Evolutionary conservation across 345 rosid species (phyloP).

Genomic region (Eucalyptus cloeziana): DNA sequence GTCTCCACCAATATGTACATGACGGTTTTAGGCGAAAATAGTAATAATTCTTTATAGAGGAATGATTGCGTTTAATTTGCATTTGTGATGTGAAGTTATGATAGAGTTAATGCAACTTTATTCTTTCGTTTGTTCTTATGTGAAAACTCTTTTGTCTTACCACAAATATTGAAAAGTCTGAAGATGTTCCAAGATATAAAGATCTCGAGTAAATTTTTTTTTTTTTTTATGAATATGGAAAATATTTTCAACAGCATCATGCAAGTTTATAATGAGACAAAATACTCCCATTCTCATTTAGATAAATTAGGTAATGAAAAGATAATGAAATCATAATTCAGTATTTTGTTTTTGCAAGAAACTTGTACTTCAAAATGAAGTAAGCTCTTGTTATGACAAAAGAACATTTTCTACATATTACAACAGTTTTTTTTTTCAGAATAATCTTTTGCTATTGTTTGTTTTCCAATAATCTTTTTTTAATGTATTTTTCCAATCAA

Average conservation of each 20-base stretch:
- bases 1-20: not conserved
- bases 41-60: not conserved
- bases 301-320: not conserved
- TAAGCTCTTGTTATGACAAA: not conserved
- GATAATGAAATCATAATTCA: not conserved
- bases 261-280: not conserved
- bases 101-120: not conserved
- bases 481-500: not conserved
- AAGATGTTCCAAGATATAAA: not conserved
- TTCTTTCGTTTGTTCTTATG: not conserved
- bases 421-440: not conserved
- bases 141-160: not conserved
- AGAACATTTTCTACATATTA: not conserved
- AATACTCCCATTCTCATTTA: not conserved
- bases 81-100: not conserved
- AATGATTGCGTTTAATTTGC: not conserved
- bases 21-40: not conserved
- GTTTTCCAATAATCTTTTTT: no score
- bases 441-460: not conserved
- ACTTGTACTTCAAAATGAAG: not conserved
- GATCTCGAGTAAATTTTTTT: not conserved
- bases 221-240: not conserved
- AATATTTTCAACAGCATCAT: not conserved
- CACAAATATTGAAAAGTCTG: not conserved
- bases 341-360: not conserved